These are phyloP conservation scores for Lipomyces japonicus DNA, from an alignment of 805 yeast genomes.

Conservation along the genomic window DNA sequence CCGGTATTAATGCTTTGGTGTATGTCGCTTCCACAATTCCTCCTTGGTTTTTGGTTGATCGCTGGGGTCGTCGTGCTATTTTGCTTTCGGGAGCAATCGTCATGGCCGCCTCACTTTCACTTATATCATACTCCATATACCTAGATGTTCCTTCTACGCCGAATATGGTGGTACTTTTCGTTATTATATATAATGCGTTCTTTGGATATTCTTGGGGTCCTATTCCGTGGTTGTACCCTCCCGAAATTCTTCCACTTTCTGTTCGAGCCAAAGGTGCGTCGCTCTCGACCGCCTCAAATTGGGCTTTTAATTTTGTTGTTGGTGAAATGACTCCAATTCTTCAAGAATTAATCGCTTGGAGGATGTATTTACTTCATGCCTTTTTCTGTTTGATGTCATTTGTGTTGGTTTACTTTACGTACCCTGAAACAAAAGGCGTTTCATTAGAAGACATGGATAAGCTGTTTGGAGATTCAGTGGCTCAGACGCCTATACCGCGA, in stretches of 20 bases:
- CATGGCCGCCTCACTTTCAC: conserved; percentile 68
- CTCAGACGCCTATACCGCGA: conserved; percentile 22
- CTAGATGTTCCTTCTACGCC: conserved; percentile 56
- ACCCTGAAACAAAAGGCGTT: conserved; percentile 90
- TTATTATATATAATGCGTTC: conserved; percentile 69
- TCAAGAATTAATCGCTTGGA: conserved; percentile 73
- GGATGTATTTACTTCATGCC: conserved; percentile 78
- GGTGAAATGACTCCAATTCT: conserved; percentile 89
- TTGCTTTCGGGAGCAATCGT: conserved; percentile 70
- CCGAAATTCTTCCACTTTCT: conserved; percentile 61
- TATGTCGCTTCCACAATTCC: conserved; percentile 69
- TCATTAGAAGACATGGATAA: conserved; percentile 89
- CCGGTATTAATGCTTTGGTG: conserved; percentile 69
- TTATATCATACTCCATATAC: conserved; percentile 60
- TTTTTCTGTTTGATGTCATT: conserved; percentile 70
- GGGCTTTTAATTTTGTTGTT: conserved; percentile 89
- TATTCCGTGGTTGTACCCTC: conserved; percentile 31
- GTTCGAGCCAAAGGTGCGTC: conserved; percentile 90
- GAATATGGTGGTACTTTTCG: conserved; percentile 66
- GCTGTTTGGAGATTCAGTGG: conserved; percentile 64
- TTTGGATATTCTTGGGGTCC: conserved; percentile 89
- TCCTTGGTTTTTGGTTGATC: conserved; percentile 86
- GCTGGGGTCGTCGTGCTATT: conserved; percentile 89
- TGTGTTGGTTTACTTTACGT: conserved; percentile 63
- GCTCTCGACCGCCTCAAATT: conserved; percentile 83